Percentiles rank a stretch among this genome's conserved stretches.
Evolutionary conservation across 371 early-diverging fungal genomes (phyloP).

Genomic region (Mucor mucedo): DNA sequence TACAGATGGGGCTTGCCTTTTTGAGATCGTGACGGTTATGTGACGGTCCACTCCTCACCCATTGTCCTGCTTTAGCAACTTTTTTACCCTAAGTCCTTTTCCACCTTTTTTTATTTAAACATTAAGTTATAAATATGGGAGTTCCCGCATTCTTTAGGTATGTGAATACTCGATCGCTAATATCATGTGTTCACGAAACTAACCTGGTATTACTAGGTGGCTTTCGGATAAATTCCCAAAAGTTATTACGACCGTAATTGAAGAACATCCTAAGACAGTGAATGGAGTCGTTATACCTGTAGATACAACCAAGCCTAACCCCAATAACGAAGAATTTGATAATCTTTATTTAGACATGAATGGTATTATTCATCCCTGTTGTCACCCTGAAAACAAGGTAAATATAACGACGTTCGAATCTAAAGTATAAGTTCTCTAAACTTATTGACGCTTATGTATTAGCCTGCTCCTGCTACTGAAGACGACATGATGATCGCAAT

Average conservation of each 20-base stretch:
- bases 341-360: conserved; percentile 99
- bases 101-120: conserved; percentile 1
- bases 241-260: conserved; percentile 78
- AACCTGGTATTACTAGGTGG: conserved; percentile 65
- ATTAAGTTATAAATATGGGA: conserved; percentile 62
- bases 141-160: conserved; percentile 84
- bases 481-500: conserved; percentile 95
- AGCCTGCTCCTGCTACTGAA: conserved; percentile 91
- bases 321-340: conserved; percentile 94
- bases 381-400: conserved; percentile 92
- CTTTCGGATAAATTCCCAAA: conserved; percentile 95
- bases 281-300: conserved; percentile 82
- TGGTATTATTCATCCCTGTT: conserved; percentile 99
- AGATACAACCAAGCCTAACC: conserved; percentile 90
- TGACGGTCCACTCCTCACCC: neutral
- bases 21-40: conserved; percentile 3
- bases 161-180: neutral
- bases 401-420: neutral
- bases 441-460: conserved; percentile 6
- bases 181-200: neutral
- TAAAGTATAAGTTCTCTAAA: no score
- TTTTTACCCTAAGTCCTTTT: neutral
- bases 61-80: neutral
- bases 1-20: neutral
- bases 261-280: conserved; percentile 72